Conservation (phyloP, 768 basidiomycete species). For the Amanita muscaria region DNA sequence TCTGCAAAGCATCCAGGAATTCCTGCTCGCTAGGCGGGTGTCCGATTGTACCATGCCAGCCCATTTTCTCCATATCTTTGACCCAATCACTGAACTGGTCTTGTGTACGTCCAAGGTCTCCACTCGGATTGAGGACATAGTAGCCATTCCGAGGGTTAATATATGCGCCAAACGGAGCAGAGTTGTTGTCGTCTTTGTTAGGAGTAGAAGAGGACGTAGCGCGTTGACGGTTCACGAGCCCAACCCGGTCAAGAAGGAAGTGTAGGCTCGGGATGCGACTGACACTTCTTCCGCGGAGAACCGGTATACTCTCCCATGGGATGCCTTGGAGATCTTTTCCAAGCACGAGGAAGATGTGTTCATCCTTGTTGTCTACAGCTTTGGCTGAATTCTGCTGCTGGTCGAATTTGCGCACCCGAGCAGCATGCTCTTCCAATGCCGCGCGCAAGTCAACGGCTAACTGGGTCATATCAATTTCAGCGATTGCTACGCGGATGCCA, state of each 20-base stretch:
- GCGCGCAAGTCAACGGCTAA: constrained; percentile 78
- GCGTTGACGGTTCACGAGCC: constrained; percentile 42
- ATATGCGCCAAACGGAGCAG: constrained; percentile 33
- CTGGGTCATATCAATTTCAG: constrained; percentile 88
- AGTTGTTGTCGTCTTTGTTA: background rate
- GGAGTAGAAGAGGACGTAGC: constrained; percentile 13
- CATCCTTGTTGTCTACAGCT: constrained; percentile 28
- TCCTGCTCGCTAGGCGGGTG: constrained; percentile 78
- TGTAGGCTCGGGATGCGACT: constrained; percentile 88
- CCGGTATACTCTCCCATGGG: constrained; percentile 94
- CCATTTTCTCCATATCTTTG: constrained; percentile 54
- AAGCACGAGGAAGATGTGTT: constrained; percentile 81
- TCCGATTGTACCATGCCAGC: constrained; percentile 83
- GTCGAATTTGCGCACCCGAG: constrained; percentile 21
- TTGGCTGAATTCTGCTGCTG: constrained; percentile 16
- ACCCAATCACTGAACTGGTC: constrained; percentile 76
- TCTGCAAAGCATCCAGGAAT: constrained; percentile 59
- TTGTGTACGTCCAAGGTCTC: constrained; percentile 81
- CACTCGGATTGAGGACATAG: constrained; percentile 87
- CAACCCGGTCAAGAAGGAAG: constrained; percentile 79
- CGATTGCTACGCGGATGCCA: constrained; percentile 78
- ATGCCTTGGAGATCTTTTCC: constrained; percentile 85
- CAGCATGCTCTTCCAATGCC: constrained; percentile 65
- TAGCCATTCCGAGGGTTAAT: constrained; percentile 66
- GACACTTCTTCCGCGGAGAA: constrained; percentile 74